A percentile compares a stretch with the other conserved stretches of the same genome.
These are phyloP conservation scores for Larix sibirica DNA, from an alignment of 83 land plant genomes.

Conservation along the genomic window DNA sequence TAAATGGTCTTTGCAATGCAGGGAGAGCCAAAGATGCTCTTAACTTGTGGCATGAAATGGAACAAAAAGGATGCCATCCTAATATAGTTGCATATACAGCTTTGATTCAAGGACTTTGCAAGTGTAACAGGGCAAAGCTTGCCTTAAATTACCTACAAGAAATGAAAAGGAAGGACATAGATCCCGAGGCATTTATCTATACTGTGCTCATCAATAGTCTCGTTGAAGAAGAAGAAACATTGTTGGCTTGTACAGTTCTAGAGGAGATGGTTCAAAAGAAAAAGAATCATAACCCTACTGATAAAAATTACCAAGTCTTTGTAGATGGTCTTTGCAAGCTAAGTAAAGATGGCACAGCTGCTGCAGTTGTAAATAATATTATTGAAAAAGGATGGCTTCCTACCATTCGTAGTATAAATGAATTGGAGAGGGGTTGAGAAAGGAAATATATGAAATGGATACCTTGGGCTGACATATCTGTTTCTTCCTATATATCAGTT, in stretches of 20 bases:
- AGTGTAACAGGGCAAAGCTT: constrained; percentile 36
- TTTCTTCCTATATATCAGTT: not conserved
- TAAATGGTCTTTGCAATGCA: constrained; percentile 52
- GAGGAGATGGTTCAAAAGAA: constrained; percentile 28
- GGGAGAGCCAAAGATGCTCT: constrained; percentile 48
- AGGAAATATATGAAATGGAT: constrained; percentile 1
- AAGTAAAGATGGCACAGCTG: constrained; percentile 24
- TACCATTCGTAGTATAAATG: constrained; percentile 13
- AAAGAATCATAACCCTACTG: constrained; percentile 19
- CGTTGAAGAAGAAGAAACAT: constrained; percentile 18
- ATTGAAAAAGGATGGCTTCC: constrained; percentile 39
- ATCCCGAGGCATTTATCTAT: constrained; percentile 32
- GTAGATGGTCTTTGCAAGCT: constrained; percentile 22
- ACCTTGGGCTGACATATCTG: not conserved
- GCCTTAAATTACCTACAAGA: constrained; percentile 31
- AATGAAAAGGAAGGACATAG: constrained; percentile 42
- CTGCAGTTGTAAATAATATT: constrained; percentile 20
- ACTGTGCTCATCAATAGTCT: constrained; percentile 37
- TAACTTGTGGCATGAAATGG: constrained; percentile 51
- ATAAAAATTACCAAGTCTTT: constrained; percentile 24
- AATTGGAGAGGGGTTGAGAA: constrained; percentile 4
- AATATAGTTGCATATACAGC: constrained; percentile 53
- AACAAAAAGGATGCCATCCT: constrained; percentile 41
- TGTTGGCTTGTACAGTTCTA: constrained; percentile 38
- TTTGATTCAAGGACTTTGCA: constrained; percentile 63